Evolutionary conservation across 2,329 filamentous ascomycete species (phyloP), one percentile per base, ranked within the genome.

Genomic region (Pseudogymnoascus sp.): DNA sequence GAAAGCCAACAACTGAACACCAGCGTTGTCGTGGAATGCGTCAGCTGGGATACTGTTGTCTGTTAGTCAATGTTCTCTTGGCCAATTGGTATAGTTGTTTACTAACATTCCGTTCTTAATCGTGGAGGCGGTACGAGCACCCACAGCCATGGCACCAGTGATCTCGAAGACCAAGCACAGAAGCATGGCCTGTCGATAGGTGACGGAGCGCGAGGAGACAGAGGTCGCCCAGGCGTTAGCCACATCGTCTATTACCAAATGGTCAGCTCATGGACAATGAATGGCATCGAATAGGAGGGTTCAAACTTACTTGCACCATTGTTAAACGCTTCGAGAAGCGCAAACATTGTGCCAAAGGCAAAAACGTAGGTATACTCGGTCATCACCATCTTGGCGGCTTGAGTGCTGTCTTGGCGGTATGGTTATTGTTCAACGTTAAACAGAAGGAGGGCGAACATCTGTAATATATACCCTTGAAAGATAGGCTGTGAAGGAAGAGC

Each of bases 151-250:
- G 65, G 86, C 86, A 54, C 86, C 87, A 54, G 83, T 73, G 73
- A 89, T 78, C 72, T 90, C 87, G 73, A 89, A 89, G 64, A 89
- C 73, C 54, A 82, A 80, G 57, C 84, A 82, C 57, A 88, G 75
- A 34, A 86, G 67, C 84, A 87, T 87, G 65, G 85, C 87, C 74
- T 87, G 84, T 67, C 82, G 74, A 75, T 90, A 88, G 2, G 85
- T 78, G 69, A 90, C 79, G 66, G 89, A 91, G 60, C 89, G 78
- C n/a, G 89, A 91, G 18, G 89, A 91, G 62, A 92, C 88, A 69
- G 83, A 87, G 67, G 89, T 92, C 6, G 89, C 89, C 86, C 88
- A 92, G 58, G 89, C 78, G 75, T 93, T 93, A 70, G 89, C 89
- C 62, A 93, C 89, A 87, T 92, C 89, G 74, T 91, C 85, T 87